Evolutionary conservation across 2,329 filamentous ascomycete species (phyloP).

Genomic region (Aspergillus sp.): DNA sequence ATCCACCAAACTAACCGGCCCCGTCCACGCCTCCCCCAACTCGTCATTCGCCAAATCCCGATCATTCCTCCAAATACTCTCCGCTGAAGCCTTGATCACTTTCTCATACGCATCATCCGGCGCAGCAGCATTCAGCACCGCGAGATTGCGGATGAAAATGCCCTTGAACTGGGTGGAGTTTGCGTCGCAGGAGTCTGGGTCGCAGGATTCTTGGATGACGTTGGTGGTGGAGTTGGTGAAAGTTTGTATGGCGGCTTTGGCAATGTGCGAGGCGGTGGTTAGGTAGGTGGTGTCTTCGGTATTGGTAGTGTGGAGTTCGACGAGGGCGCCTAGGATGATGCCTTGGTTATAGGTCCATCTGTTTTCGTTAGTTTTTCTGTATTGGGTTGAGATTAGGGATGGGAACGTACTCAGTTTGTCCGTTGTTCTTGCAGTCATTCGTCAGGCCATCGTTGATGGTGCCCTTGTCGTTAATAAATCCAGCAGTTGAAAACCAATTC

Average conservation of each 20-base stretch:
- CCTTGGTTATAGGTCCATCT: constrained; percentile 56
- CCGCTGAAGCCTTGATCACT: constrained; percentile 57
- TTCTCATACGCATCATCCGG: constrained; percentile 45
- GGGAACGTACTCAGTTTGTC: constrained; percentile 22
- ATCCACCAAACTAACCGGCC: constrained; percentile 49
- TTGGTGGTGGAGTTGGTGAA: constrained; percentile 40
- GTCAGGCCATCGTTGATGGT: constrained; percentile 51
- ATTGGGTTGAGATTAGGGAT: too few species aligned
- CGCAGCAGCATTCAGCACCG: constrained; percentile 48
- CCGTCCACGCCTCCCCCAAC: constrained; percentile 60
- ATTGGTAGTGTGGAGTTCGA: constrained; percentile 39
- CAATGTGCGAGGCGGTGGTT: constrained; percentile 42
- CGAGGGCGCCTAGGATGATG: constrained; percentile 52
- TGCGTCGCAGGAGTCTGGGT: constrained; percentile 42
- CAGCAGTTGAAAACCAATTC: constrained; percentile 45
- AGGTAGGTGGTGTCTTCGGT: constrained; percentile 35
- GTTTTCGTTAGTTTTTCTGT: constrained; percentile 1
- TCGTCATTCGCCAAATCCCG: constrained; percentile 42
- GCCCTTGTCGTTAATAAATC: constrained; percentile 42
- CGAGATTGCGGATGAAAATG: constrained; percentile 60
- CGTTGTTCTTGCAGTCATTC: constrained; percentile 46
- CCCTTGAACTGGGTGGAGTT: constrained; percentile 64
- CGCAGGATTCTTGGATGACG: constrained; percentile 50
- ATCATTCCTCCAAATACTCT: constrained; percentile 58
- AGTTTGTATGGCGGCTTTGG: constrained; percentile 45